These are phyloP conservation scores for Plasmodium gallinaceum DNA, from an alignment of 169 alveolate species.

Conservation along the genomic window DNA sequence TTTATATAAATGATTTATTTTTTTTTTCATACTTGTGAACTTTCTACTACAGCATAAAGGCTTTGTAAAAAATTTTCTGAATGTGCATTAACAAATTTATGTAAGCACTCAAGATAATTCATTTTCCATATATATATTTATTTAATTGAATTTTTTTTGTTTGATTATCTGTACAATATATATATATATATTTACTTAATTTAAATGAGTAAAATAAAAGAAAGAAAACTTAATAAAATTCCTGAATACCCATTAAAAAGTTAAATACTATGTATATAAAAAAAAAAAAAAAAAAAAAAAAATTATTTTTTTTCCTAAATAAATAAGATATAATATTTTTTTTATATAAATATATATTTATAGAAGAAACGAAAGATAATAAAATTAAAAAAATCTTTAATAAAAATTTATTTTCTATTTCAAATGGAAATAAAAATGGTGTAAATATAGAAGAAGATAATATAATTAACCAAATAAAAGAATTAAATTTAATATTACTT, in stretches of 20 bases:
- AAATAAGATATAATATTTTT: background rate
- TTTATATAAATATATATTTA: background rate
- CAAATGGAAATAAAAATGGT: slow-evolving; percentile 9
- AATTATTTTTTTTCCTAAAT: background rate
- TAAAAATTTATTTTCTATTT: background rate
- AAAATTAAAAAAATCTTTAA: background rate
- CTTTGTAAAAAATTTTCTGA: slow-evolving; percentile 62
- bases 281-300: slow-evolving; percentile 6
- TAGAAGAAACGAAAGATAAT: slow-evolving; percentile 13
- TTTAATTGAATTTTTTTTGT: background rate
- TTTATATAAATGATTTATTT: background rate
- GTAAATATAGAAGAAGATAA: slow-evolving; percentile 24
- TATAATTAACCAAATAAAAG: slow-evolving; percentile 56
- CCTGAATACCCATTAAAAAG: slow-evolving; percentile 44
- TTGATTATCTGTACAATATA: background rate
- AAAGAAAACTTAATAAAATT: background rate
- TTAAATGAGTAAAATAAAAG: slow-evolving; percentile 54
- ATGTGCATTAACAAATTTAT: slow-evolving; percentile 51
- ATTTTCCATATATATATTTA: slow-evolving; percentile 10
- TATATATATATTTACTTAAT: slow-evolving; percentile 12
- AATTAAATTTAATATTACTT: slow-evolving; percentile 31
- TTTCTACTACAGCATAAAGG: slow-evolving; percentile 72
- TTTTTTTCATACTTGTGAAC: slow-evolving; percentile 60
- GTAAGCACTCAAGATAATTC: slow-evolving; percentile 39
- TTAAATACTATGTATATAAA: slow-evolving; percentile 24